Evolutionary conservation across 2,329 filamentous ascomycete genomes (phyloP), one percentile per base, ranked within the genome.

Genomic region (Calonectria leucothoes): DNA sequence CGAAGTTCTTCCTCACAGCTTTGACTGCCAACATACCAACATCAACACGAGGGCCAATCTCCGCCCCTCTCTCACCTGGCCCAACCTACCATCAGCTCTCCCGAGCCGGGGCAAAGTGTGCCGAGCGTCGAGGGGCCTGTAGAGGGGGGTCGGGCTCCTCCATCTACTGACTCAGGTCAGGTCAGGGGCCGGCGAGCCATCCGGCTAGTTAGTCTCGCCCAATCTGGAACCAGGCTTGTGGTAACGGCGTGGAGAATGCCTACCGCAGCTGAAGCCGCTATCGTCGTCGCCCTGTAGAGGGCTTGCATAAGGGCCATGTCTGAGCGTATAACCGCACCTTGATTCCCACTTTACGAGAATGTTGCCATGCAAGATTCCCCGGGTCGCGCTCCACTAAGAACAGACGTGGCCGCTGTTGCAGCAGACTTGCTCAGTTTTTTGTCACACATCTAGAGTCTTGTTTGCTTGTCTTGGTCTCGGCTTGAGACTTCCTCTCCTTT

Each of bases 271-370:
- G 59, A 45, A 63, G 37, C 59, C 39, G 25, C 37, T 31, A 45
- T 64, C 59, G 15, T 33, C 27, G 37, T 12, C 29, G 29, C 27
- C 55, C 23, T 39, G 55, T 20, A 61, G 7, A 48, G 39, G 59
- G 59, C 59, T 64, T 64, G 59, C 59, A 64, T 64, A 48, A 64
- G 59, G 39, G 59, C 39, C 39, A n/a, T 42, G 25, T 64, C 37
- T 48, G 59, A 33, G 59, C 39, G 59, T 64, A 48, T 64, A 64
- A 48, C 37, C 59, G 23, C 10, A 25, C 59, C 23, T 25, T 6
- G 25, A 42, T 64, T 23, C 39, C 59, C 59, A 64, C 59, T 33
- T 48, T 48, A 45, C 59, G 37, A 64, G 59, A 39, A 61, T 64
- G 25, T 39, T 5, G 39, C 35, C 7, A 45, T 64, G 59, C 59